Evolutionary conservation across 805 yeast genomes (phyloP), one percentile per base, ranked within the genome.

Genomic region (Wickerhamiella vanderwaltii): DNA sequence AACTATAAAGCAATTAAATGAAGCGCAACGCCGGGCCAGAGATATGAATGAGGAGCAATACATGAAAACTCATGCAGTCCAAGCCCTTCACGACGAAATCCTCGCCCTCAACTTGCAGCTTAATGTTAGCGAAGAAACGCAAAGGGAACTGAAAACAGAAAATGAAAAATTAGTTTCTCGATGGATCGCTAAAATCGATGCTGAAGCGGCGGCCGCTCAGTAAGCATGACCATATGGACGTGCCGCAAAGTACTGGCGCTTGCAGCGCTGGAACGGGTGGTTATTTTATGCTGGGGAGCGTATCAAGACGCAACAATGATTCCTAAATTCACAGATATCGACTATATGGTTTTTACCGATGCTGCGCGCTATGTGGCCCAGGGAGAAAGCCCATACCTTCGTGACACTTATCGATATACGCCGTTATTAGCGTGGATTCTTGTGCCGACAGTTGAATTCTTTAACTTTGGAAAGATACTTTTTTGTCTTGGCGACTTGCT

Each of bases 381-480:
- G 2, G 68, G 67, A 1, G 35, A 50, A 19, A 78, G 94, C 0
- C 98, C 98, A 1, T 91, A 82, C 53, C 51, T 58, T 16, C 66
- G 98, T 47, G 95, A 79, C 43, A 91, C 98, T 0, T 91, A 88
- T 54, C 64, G 98, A 35, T 91, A 91, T 54, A 88, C 98, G 0
- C 98, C 98, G 9, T 58, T 91, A 28, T 63, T 91, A 25, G 77
- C 95, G 9, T 85, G 94, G 91, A 46, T 83, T 22, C 61, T 91
- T 29, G 57, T 75, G 1, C 96, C 96, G 1, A 80, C 83, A 22
- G 64, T 71, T 2, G 47, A 52, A 48, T 55, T 58, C 46, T 71
- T 71, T 52, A 69, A 75, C 47, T 81, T 79, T 52, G 97, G 97
- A 1, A 91, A 91, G 57, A 48, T 77, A 5, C 44, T 88, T 15